phyloP scores from a whole-genome alignment of 148 eudicot species.

The Fagopyrum homotropicum region DNA sequence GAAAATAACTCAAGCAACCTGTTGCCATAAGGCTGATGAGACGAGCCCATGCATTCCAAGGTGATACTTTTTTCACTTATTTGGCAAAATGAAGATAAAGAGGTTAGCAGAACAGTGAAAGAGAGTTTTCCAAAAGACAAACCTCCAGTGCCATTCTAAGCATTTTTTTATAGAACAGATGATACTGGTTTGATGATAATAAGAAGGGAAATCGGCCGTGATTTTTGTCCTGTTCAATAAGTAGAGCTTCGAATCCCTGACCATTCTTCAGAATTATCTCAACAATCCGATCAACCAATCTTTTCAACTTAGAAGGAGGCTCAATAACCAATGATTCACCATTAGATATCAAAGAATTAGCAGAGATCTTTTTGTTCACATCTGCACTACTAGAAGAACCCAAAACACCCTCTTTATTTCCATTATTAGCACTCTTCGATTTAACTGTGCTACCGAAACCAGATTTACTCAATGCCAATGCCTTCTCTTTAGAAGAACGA shows the following conservation, averaged over 20 bases:
- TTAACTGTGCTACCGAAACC: slow-evolving; percentile 28
- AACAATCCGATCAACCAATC: slow-evolving; percentile 66
- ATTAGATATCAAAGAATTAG: slow-evolving; percentile 23
- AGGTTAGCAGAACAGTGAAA: background rate
- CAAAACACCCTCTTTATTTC: slow-evolving; percentile 29
- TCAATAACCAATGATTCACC: slow-evolving; percentile 45
- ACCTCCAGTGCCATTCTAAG: slow-evolving; percentile 72
- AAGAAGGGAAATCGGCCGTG: slow-evolving; percentile 78
- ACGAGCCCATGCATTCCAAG: background rate
- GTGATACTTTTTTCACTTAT: background rate
- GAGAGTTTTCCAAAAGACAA: slow-evolving; percentile 4
- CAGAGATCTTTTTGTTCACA: slow-evolving; percentile 25
- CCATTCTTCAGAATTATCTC: slow-evolving; percentile 84
- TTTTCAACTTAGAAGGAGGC: slow-evolving; percentile 79
- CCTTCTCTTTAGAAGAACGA: slow-evolving; percentile 40
- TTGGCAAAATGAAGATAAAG: background rate
- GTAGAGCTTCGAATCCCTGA: slow-evolving; percentile 76
- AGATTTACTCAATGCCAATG: slow-evolving; percentile 30
- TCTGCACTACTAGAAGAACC: slow-evolving; percentile 25
- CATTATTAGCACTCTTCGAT: slow-evolving; percentile 28
- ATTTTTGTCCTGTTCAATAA: slow-evolving; percentile 74
- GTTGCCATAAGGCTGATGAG: background rate
- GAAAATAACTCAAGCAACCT: background rate
- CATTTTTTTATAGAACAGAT: slow-evolving; percentile 61
- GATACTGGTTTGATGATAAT: slow-evolving; percentile 62